Conservation (phyloP, 2,329 filamentous ascomycete genomes). For the Tolypocladium ovalisporum region DNA sequence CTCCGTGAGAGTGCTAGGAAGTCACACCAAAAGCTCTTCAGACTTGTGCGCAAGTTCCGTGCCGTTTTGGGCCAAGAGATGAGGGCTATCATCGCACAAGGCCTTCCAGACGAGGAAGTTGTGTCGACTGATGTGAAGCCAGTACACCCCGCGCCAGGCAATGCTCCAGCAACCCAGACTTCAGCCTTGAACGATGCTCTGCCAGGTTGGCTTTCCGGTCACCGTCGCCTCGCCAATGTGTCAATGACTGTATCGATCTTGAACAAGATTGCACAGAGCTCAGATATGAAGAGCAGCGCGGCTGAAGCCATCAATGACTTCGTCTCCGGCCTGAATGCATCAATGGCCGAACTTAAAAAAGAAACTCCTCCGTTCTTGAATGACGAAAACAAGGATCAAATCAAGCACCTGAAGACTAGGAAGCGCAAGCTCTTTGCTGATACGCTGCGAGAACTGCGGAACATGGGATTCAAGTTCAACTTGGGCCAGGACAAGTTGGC, state of each 20-base stretch:
- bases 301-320: constrained; percentile 55
- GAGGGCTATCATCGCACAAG: constrained; percentile 48
- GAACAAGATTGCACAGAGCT: constrained; percentile 47
- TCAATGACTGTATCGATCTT: constrained; percentile 64
- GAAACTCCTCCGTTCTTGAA: constrained; percentile 73
- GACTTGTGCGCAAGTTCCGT: constrained; percentile 83
- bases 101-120: constrained; percentile 41
- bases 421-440: constrained; percentile 89
- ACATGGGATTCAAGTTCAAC: constrained; percentile 86
- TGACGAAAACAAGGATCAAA: constrained; percentile 72
- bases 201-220: constrained; percentile 29
- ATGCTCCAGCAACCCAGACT: constrained; percentile 8
- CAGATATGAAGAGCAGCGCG: constrained; percentile 41
- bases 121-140: constrained; percentile 1
- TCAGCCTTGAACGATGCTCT: constrained; percentile 13
- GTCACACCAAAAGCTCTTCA: constrained; percentile 87
- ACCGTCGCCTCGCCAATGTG: constrained; percentile 61
- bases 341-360: constrained; percentile 64
- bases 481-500: constrained; percentile 62
- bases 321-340: constrained; percentile 54
- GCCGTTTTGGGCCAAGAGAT: constrained; percentile 67
- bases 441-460: constrained; percentile 67
- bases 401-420: constrained; percentile 82
- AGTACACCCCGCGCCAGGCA: not conserved
- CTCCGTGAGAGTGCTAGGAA: constrained; percentile 79